Evolutionary conservation across 768 basidiomycete genomes (phyloP), one percentile per base, ranked within the genome.

Genomic region (Hortiboletus campestris): DNA sequence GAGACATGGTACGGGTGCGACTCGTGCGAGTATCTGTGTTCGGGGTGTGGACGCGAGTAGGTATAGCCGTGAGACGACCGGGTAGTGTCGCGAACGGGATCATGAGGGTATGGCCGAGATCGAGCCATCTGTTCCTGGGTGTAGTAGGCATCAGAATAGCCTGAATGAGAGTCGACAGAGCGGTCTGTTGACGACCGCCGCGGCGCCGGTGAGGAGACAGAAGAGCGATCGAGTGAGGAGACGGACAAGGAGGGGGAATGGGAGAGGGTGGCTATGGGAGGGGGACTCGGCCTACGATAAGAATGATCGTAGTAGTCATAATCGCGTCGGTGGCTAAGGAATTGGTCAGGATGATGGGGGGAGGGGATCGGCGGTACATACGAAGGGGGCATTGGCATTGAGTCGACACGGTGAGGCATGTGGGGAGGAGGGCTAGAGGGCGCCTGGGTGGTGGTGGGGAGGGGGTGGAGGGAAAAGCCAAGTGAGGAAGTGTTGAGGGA

Each of bases 171-270:
- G 58, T 64, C 67, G 41, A 64, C 51, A 40, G 71, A 62, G 56
- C 59, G 67, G 66, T 72, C 57, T 67, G 75, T 49, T 67, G 72
- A 58, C 3, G 75, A 73, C 58, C 76, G 71, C 62, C 81, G 74
- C 51, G 79, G 64, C 57, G 83, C 81, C 8, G 86, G 83, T 1
- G 84, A 82, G n/a, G 78, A 78, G 43, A 81, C 78, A 34, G 81
- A 79, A 43, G 82, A 81, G 63, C 83, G 80, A 74, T 85, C 84
- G 35, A 80, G 73, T 0, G 83, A 83, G 42, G 82, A 82, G 35
- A 80, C 77, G 11, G 82, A 84, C 35, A 82, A 73, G 7, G 84
- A 81, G 39, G 86, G 84, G 0, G 86, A 87, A 64, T 83, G 81
- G 25, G 83, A 72, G 57, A 76, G 74, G 42, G 78, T 76, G 11